Percentiles rank a stretch among this genome's conserved stretches.
Conservation (phyloP, 129 eudicot species). For the Lonicera japonica region DNA sequence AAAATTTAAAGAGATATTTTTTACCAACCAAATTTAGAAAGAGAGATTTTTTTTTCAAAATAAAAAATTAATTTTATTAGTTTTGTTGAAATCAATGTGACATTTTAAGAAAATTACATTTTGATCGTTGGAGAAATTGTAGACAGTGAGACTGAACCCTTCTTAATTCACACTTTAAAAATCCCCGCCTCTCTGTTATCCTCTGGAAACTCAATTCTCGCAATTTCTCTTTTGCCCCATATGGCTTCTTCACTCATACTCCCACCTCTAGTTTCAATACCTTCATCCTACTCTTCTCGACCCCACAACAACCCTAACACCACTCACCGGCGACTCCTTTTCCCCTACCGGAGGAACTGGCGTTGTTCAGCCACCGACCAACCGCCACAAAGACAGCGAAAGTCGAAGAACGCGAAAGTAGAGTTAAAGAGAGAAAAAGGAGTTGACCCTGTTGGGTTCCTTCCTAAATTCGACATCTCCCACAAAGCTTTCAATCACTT, state of each 20-base stretch:
- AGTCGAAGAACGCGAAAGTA: constrained; percentile 22
- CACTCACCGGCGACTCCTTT: constrained; percentile 18
- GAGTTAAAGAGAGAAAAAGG: constrained; percentile 32
- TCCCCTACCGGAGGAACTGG: constrained; percentile 30
- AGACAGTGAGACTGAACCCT: no score
- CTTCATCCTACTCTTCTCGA: constrained; percentile 19
- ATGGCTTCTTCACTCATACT: constrained; percentile 29
- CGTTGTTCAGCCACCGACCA: constrained; percentile 58
- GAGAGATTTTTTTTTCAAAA: no score
- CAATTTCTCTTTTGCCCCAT: not conserved
- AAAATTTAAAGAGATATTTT: no score
- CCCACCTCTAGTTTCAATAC: constrained; percentile 23
- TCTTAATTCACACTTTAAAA: no score
- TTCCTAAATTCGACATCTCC: constrained; percentile 52
- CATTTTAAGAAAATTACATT: no score
- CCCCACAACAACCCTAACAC: not conserved
- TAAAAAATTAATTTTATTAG: no score
- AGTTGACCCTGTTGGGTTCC: constrained; percentile 86
- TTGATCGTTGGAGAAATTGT: no score
- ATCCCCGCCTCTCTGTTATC: not conserved
- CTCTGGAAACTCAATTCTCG: not conserved
- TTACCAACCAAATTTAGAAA: no score
- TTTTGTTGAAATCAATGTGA: no score
- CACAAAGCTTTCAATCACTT: constrained; percentile 74
- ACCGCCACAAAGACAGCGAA: no score